phyloP scores from a whole-genome alignment of 176 grass and related monocot genomes.

The Musa itinerans region DNA sequence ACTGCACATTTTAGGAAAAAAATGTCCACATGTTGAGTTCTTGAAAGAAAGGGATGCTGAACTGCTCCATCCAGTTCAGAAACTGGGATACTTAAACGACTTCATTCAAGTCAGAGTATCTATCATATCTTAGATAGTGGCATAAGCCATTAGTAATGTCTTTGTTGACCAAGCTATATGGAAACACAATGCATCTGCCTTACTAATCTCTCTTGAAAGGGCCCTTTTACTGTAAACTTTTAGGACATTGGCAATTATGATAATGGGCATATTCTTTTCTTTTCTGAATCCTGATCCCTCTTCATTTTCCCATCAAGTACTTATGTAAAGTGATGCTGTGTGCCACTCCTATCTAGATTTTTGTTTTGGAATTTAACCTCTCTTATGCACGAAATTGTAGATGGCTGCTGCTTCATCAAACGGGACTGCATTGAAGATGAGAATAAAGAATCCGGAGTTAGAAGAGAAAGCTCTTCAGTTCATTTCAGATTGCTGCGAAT shows the following conservation, averaged over 20 bases:
- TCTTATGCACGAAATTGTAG: conserved; percentile 32
- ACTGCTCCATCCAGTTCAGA: neutral
- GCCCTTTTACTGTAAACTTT: too few species aligned
- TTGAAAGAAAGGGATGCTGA: too few species aligned
- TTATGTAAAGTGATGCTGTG: neutral
- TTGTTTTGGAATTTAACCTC: neutral
- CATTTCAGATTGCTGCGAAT: conserved; percentile 84
- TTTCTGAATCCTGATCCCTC: too few species aligned
- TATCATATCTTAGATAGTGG: neutral
- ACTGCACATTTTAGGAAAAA: too few species aligned
- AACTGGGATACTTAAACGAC: neutral
- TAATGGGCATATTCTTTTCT: too few species aligned
- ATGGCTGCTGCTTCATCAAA: conserved; percentile 81
- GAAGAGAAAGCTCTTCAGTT: conserved; percentile 89
- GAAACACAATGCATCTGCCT: too few species aligned
- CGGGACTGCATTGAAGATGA: conserved; percentile 41
- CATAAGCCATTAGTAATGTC: too few species aligned
- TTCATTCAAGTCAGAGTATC: neutral
- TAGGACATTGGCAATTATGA: too few species aligned
- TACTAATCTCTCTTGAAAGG: too few species aligned
- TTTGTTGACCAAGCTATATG: too few species aligned
- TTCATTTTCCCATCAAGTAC: too few species aligned
- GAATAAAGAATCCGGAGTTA: conserved; percentile 57
- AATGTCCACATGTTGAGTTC: too few species aligned
- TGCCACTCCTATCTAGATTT: neutral